Conservation (phyloP, 1,284 basidiomycete species). For the Leccinum pachyderme region DNA sequence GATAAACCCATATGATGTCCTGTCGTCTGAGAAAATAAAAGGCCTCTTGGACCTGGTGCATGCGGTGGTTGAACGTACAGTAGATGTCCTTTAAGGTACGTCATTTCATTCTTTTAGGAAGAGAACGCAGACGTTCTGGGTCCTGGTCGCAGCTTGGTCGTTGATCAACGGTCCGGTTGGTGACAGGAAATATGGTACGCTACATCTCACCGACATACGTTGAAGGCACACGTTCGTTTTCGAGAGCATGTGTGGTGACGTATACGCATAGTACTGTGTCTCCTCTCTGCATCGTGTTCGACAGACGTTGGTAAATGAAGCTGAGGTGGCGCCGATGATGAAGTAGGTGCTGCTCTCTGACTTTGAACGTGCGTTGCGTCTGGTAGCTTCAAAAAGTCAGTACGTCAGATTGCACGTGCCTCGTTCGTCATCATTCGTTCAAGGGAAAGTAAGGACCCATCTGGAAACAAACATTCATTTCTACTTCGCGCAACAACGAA, state of each 20-base stretch:
- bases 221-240: not conserved
- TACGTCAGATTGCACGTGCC: not conserved
- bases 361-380: not conserved
- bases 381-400: not conserved
- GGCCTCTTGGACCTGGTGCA: not conserved
- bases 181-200: not conserved
- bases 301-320: too few species aligned
- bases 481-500: not conserved
- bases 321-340: not conserved
- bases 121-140: not conserved
- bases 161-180: not conserved
- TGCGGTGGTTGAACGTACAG: not conserved
- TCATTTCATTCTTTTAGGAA: not conserved
- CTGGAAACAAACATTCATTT: not conserved
- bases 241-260: too few species aligned
- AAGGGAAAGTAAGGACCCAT: not conserved
- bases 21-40: conserved; percentile 20
- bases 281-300: not conserved
- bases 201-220: not conserved
- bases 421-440: not conserved
- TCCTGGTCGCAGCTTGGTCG: not conserved
- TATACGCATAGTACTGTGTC: not conserved
- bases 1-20: conserved; percentile 65
- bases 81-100: not conserved
- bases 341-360: not conserved